Conservation (phyloP, 2,329 filamentous ascomycete species). For the Orbilia brochopaga region DNA sequence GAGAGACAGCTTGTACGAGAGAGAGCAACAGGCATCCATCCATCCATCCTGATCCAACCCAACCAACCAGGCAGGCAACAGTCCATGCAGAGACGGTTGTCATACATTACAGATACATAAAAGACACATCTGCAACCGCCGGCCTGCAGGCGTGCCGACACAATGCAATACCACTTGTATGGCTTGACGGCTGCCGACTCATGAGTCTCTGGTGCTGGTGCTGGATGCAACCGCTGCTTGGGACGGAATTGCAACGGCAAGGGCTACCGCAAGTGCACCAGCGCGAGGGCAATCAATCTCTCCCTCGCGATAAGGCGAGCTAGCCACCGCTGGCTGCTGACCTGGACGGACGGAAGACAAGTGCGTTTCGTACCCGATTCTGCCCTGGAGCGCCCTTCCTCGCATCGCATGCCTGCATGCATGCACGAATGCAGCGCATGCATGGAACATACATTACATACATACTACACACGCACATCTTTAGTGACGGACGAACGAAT, state of each 20-base stretch:
- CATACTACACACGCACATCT: neutral
- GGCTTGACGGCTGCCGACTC: neutral
- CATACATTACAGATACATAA: slow-evolving; percentile 29
- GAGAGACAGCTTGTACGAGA: no score
- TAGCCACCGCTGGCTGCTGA: neutral
- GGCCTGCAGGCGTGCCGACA: neutral
- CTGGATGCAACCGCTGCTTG: slow-evolving; percentile 1
- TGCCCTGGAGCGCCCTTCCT: slow-evolving; percentile 43
- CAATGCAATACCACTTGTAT: slow-evolving; percentile 6
- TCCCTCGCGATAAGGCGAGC: slow-evolving; percentile 34
- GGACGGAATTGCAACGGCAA: neutral
- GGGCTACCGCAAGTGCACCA: no score
- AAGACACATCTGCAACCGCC: slow-evolving; percentile 1
- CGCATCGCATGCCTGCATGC: slow-evolving; percentile 41
- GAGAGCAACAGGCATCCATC: no score
- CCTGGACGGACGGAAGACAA: no score
- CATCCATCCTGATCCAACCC: no score
- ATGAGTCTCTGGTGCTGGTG: neutral
- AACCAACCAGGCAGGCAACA: neutral
- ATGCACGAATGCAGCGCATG: slow-evolving; percentile 9
- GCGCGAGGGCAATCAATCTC: no score
- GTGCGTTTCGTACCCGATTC: neutral
- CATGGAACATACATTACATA: neutral
- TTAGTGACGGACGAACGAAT: no score
- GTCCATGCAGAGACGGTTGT: slow-evolving; percentile 43